phyloP scores from a whole-genome alignment of 2,329 filamentous ascomycete species.

The Curvularia sp. region DNA sequence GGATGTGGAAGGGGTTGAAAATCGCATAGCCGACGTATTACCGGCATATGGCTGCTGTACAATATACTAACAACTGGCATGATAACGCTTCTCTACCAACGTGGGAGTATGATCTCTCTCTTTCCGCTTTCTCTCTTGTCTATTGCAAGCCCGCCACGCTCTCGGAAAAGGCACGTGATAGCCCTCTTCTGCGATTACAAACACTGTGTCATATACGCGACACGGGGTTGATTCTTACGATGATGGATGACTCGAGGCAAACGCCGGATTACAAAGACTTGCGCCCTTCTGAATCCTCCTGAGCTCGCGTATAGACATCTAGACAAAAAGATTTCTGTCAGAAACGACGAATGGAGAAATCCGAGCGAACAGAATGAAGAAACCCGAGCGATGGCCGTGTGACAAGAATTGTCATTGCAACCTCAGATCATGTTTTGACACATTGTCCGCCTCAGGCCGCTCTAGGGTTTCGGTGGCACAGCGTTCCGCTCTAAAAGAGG shows the following conservation, averaged over 20 bases:
- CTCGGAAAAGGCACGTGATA: neutral
- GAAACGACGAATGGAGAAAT: neutral
- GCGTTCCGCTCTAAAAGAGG: neutral
- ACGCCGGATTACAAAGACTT: neutral
- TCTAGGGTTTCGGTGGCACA: constrained; percentile 9
- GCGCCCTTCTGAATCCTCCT: neutral
- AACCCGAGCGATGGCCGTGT: neutral
- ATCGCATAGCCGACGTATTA: constrained; percentile 33
- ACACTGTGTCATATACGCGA: neutral
- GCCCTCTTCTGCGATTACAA: neutral
- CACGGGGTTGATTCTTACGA: neutral
- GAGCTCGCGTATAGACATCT: neutral
- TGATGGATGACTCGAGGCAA: neutral
- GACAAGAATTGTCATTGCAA: constrained; percentile 13
- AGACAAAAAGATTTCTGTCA: neutral
- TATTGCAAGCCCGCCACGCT: neutral
- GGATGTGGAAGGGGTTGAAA: neutral
- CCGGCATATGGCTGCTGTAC: constrained; percentile 36
- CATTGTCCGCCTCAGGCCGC: constrained; percentile 15
- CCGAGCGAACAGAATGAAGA: neutral
- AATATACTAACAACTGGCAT: constrained; percentile 30
- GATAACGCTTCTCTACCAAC: constrained; percentile 19
- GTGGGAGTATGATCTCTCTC: constrained; percentile 5
- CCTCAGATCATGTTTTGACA: constrained; percentile 11
- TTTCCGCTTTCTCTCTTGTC: neutral